These are phyloP conservation scores for Lodderomyces jiufengensis DNA, from an alignment of 1,139 yeast species.

Conservation along the genomic window DNA sequence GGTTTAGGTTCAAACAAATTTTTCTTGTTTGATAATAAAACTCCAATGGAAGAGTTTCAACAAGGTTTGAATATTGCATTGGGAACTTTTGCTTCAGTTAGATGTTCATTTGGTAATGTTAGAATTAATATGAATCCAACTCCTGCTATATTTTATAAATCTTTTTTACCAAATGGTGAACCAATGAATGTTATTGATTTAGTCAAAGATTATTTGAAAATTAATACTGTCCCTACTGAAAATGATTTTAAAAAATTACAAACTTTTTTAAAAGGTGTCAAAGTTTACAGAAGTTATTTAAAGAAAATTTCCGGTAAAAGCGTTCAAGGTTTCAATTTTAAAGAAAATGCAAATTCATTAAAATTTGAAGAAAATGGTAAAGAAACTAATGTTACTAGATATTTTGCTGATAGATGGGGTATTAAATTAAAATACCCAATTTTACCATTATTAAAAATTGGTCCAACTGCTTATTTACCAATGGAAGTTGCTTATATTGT, in stretches of 20 bases:
- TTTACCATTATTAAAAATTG: conserved; percentile 13
- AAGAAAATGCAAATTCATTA: conserved; percentile 9
- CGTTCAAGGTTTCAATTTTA: conserved; percentile 11
- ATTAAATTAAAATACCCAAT: conserved; percentile 10
- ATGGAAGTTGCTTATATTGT: conserved; percentile 13
- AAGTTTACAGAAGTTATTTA: conserved; percentile 12
- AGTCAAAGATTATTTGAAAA: conserved; percentile 10
- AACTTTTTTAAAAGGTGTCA: conserved; percentile 12
- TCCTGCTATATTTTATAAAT: conserved; percentile 13
- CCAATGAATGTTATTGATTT: conserved; percentile 14
- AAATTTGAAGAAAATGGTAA: conserved; percentile 12
- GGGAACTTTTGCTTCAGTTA: conserved; percentile 14
- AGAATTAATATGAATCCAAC: conserved; percentile 13
- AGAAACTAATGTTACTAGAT: conserved; percentile 8
- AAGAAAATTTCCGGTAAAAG: conserved; percentile 9
- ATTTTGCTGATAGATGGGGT: conserved; percentile 11
- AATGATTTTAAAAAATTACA: conserved; percentile 10
- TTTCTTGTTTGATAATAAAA: conserved; percentile 11
- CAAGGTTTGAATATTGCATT: conserved; percentile 11
- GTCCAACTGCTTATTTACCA: conserved; percentile 12
- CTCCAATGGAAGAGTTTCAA: conserved; percentile 10
- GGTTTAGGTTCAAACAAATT: conserved; percentile 13
- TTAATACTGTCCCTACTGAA: conserved; percentile 5
- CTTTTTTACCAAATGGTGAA: conserved; percentile 11
- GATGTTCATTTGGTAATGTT: conserved; percentile 12